Evolutionary conservation across 139 green algal genomes (phyloP), one percentile per base, ranked within the genome.

Genomic region (Chlorella sp.): DNA sequence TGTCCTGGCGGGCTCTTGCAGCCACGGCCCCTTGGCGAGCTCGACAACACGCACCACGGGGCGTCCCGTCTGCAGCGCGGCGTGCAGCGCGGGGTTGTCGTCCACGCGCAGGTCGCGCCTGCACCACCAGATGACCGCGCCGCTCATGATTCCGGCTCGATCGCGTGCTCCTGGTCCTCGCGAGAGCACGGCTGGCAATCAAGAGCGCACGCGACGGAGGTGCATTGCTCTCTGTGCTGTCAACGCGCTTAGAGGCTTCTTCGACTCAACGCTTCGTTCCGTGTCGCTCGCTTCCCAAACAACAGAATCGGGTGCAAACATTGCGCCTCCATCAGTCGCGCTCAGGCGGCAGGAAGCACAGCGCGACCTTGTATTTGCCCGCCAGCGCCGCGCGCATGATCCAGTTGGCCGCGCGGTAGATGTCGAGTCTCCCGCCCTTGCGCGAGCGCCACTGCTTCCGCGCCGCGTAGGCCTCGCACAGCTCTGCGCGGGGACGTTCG

Each of bases 41-140:
- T n/a, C n/a, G n/a, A n/a, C n/a, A n/a, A n/a, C 17, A 74, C 86
- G 69, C 72, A 95, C 87, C 81, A 95, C 86, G n/a, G 70, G 73
- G 3, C 50, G 49, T 1, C 81, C 82, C 23, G 76, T 74, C n/a
- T 78, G 70, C 1, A 91, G 63, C 5, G 90, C 90, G 1, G 90
- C 90, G 0, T 79, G 69, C 1, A 96, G 76, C 0, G 90, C 90
- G 0, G 91, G 91, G 74, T 96, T 96, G 78, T 96, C 91, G 10
- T 91, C 85, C 1, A 92, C 62, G 0, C 91, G 80, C 55, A 96
- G 66, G 76, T 96, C 91, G 1, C 91, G 74, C 5, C 90, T 67
- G 26, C 93, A 88, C 91, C 91, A 96, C 63, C 63, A 69, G 3
- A 69, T 27, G 31, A 64, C 55, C n/a, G n/a, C n/a, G n/a, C n/a